Evolutionary conservation across 2,329 filamentous ascomycete species (phyloP).

Genomic region (Cyphellophora attinorum): DNA sequence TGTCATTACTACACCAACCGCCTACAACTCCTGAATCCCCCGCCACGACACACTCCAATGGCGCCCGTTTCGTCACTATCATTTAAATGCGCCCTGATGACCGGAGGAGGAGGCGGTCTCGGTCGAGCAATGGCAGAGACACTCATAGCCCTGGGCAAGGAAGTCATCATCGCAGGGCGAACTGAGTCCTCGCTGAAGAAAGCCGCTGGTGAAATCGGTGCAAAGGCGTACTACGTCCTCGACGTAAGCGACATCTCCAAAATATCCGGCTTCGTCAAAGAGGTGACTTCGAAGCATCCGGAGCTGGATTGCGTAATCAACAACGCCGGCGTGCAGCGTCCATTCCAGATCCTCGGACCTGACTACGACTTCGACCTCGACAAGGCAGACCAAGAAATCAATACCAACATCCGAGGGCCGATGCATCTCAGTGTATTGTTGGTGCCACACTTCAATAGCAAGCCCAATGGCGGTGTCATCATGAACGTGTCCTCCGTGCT

Average conservation of each 20-base stretch:
- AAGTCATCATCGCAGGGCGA: slow-evolving; percentile 19
- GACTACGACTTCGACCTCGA: slow-evolving; percentile 25
- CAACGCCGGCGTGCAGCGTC: slow-evolving; percentile 50
- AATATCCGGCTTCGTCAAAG: slow-evolving; percentile 33
- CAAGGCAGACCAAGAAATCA: slow-evolving; percentile 47
- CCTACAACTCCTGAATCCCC: too few species aligned
- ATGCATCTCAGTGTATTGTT: slow-evolving; percentile 45
- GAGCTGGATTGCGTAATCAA: slow-evolving; percentile 51
- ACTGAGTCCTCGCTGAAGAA: slow-evolving; percentile 44
- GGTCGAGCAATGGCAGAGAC: slow-evolving; percentile 19
- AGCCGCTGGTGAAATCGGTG: slow-evolving; percentile 35
- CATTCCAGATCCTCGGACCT: slow-evolving; percentile 33
- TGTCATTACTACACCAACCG: too few species aligned
- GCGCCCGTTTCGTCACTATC: too few species aligned
- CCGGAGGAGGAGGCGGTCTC: slow-evolving; percentile 19
- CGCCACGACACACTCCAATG: too few species aligned
- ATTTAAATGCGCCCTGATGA: too few species aligned
- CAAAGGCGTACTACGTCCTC: slow-evolving; percentile 41
- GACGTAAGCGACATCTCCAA: slow-evolving; percentile 39
- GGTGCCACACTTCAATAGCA: slow-evolving; percentile 40
- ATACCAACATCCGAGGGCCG: slow-evolving; percentile 50
- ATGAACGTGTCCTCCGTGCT: slow-evolving; percentile 48
- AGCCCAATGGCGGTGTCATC: slow-evolving; percentile 29
- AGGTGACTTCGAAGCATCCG: slow-evolving; percentile 39
- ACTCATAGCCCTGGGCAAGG: slow-evolving; percentile 15